Conservation (phyloP, 176 grass and related monocot species). For the Hordeum marinum region DNA sequence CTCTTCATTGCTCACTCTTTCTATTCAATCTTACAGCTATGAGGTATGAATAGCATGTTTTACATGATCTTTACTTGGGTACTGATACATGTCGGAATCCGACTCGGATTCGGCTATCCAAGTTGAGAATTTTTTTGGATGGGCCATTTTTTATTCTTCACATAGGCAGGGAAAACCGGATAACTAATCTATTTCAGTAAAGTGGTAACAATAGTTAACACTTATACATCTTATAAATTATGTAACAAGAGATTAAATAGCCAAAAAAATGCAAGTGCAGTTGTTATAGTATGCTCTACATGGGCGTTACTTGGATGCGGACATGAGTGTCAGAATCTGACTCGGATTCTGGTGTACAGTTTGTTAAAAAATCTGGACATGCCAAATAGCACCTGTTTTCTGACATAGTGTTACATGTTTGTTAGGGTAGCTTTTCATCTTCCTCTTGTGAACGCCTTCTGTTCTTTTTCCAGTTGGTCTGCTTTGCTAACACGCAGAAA, state of each 20-base stretch:
- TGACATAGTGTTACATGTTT: not conserved
- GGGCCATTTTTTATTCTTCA: not conserved
- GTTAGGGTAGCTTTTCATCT: not conserved
- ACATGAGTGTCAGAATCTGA: not conserved
- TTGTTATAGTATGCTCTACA: not conserved
- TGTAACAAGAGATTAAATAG: not conserved
- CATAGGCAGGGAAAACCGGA: not conserved
- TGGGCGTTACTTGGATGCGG: not conserved
- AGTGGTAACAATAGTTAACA: not conserved
- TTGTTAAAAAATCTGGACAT: not conserved
- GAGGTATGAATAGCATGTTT: not conserved
- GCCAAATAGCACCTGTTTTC: not conserved
- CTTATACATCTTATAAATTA: not conserved
- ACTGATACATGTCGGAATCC: not conserved
- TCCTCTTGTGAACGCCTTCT: not conserved
- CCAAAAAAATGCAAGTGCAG: too few relatives aligned
- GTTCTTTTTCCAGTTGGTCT: not conserved
- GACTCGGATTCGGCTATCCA: not conserved
- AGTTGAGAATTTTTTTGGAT: not conserved
- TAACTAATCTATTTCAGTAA: not conserved
- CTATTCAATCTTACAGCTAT: slow-evolving; percentile 2
- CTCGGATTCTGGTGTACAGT: not conserved
- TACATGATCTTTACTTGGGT: not conserved
- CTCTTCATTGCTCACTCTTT: not conserved
- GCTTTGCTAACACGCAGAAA: not conserved